Conservation (phyloP, 2,329 filamentous ascomycete species). For the Xylaria sp. region DNA sequence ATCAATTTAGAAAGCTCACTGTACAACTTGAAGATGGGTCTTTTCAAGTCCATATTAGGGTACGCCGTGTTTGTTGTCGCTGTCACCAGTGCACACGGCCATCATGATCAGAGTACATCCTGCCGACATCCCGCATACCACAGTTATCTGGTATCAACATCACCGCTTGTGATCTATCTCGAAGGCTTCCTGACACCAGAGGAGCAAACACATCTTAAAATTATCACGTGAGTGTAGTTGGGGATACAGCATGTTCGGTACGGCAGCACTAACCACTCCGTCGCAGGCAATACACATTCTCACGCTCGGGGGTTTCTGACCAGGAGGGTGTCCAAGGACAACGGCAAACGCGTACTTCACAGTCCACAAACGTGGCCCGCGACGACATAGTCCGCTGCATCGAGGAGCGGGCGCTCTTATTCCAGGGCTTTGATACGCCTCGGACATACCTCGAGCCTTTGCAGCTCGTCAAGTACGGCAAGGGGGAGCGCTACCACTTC, state of each 20-base stretch:
- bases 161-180: slow-evolving; percentile 54
- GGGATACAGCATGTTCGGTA: not conserved
- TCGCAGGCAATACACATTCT: slow-evolving; percentile 55
- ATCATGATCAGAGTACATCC: slow-evolving; percentile 35
- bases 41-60: slow-evolving; percentile 38
- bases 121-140: slow-evolving; percentile 50
- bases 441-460: slow-evolving; percentile 57
- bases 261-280: slow-evolving; percentile 23
- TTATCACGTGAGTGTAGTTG: slow-evolving; percentile 47
- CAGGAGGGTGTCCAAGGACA: slow-evolving; percentile 48
- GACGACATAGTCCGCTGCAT: slow-evolving; percentile 59
- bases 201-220: slow-evolving; percentile 51
- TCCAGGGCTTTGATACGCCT: slow-evolving; percentile 56
- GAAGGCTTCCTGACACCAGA: slow-evolving; percentile 51
- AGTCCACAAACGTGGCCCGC: slow-evolving; percentile 56
- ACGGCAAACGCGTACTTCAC: slow-evolving; percentile 56
- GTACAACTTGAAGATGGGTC: slow-evolving; percentile 32
- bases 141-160: slow-evolving; percentile 50
- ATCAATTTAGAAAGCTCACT: not conserved
- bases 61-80: slow-evolving; percentile 37
- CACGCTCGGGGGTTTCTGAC: slow-evolving; percentile 56
- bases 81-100: slow-evolving; percentile 39
- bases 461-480: slow-evolving; percentile 59
- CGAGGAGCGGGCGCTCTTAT: slow-evolving; percentile 57
- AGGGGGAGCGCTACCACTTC: slow-evolving; percentile 58